Evolutionary conservation across 2,329 filamentous ascomycete genomes (phyloP).

Genomic region (Didymella sp.): DNA sequence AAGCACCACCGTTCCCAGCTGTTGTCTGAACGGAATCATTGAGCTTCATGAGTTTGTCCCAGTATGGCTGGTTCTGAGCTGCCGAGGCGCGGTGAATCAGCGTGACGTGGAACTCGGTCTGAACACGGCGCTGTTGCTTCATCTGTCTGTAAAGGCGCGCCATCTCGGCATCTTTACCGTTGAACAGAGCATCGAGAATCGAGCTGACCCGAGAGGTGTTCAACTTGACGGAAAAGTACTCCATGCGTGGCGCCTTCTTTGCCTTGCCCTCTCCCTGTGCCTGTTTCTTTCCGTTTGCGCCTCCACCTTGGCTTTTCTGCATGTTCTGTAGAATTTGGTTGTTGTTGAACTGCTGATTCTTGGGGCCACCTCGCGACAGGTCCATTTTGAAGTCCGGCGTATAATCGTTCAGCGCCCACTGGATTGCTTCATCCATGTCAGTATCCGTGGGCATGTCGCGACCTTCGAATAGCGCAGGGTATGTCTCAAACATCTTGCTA

Average conservation of each 20-base stretch:
- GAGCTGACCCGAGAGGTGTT: constrained; percentile 59
- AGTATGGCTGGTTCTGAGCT: constrained; percentile 70
- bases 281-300: constrained; percentile 19
- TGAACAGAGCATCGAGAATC: constrained; percentile 75
- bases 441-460: constrained; percentile 70
- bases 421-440: constrained; percentile 81
- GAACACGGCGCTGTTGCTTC: constrained; percentile 74
- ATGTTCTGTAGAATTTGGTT: constrained; percentile 42
- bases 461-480: constrained; percentile 73
- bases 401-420: constrained; percentile 77
- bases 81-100: constrained; percentile 79
- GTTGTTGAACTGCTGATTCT: constrained; percentile 43
- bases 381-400: constrained; percentile 77
- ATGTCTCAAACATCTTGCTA: constrained; percentile 72
- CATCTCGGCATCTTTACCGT: constrained; percentile 59
- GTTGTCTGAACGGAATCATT: constrained; percentile 51
- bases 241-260: constrained; percentile 60
- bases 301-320: constrained; percentile 37
- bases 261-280: constrained; percentile 51
- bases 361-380: constrained; percentile 62
- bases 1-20: constrained; percentile 49
- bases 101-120: constrained; percentile 90
- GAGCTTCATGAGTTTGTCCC: constrained; percentile 73
- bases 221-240: constrained; percentile 70
- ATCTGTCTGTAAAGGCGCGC: constrained; percentile 78